A percentile compares a stretch with the other conserved stretches of the same genome.
These are phyloP conservation scores for Pestalotiopsis sp. DNA, from an alignment of 2,329 filamentous ascomycete genomes.

Conservation along the genomic window DNA sequence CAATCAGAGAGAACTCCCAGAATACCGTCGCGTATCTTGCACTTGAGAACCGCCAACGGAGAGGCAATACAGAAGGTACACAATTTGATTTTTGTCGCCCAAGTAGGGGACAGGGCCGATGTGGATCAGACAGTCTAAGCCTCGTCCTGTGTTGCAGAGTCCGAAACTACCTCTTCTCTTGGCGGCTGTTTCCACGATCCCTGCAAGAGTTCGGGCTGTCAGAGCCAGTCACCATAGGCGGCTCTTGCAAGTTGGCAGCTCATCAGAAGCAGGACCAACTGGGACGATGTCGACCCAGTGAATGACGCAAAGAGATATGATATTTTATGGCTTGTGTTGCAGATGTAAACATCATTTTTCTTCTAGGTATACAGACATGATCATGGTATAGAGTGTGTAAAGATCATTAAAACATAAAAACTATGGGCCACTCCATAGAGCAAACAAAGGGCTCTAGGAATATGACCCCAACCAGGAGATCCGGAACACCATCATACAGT, in stretches of 20 bases:
- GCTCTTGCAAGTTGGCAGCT: background rate
- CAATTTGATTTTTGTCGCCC: background rate
- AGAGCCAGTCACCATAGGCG: background rate
- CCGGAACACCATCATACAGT: conserved; percentile 1
- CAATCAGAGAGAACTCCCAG: background rate
- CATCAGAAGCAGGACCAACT: background rate
- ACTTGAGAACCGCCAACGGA: background rate
- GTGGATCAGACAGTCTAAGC: conserved; percentile 3
- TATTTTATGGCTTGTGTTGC: conserved; percentile 17
- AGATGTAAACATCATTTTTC: conserved; percentile 7
- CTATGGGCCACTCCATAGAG: background rate
- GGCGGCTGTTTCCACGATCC: background rate
- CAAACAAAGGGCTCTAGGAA: background rate
- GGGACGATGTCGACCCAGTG: background rate
- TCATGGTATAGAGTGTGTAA: conserved; percentile 9
- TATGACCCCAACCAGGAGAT: background rate
- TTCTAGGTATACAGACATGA: conserved; percentile 15
- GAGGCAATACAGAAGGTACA: background rate
- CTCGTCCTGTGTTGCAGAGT: conserved; percentile 8
- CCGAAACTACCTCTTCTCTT: background rate
- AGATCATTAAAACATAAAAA: background rate
- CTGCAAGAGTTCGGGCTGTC: background rate
- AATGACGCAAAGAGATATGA: conserved; percentile 1
- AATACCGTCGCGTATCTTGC: background rate
- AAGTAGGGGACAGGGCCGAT: background rate